A percentile compares a stretch with the other conserved stretches of the same genome.
Conservation (phyloP, 441 rosid genomes). For the Aquilaria agallochum region DNA sequence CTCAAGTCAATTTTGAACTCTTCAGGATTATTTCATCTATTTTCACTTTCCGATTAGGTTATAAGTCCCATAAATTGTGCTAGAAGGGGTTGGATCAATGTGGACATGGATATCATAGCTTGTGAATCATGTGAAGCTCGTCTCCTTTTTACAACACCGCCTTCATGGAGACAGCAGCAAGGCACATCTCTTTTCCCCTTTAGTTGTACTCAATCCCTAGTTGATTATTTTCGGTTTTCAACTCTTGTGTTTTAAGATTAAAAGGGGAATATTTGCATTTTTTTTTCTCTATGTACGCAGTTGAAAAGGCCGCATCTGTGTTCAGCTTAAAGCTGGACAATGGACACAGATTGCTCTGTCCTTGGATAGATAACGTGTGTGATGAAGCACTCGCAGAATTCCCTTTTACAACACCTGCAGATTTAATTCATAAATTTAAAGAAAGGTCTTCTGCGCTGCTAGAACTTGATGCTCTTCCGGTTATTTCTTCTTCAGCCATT, state of each 20-base stretch:
- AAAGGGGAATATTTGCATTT: slow-evolving; percentile 3
- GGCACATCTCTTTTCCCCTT: slow-evolving; percentile 30
- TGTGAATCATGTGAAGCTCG: slow-evolving; percentile 96
- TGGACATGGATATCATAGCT: slow-evolving; percentile 69
- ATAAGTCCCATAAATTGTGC: slow-evolving; percentile 89
- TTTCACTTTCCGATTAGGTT: slow-evolving; percentile 36
- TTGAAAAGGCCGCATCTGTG: slow-evolving; percentile 85
- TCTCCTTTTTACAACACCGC: slow-evolving; percentile 73
- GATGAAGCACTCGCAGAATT: slow-evolving; percentile 85
- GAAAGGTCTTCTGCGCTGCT: slow-evolving; percentile 53
- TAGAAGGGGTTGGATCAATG: slow-evolving; percentile 90
- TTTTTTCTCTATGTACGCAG: slow-evolving; percentile 30
- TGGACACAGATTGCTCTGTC: slow-evolving; percentile 83
- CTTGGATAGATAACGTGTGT: slow-evolving; percentile 78
- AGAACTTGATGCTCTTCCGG: slow-evolving; percentile 67
- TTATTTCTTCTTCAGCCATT: slow-evolving; percentile 64
- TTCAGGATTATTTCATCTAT: background rate
- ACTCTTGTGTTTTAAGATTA: slow-evolving; percentile 1
- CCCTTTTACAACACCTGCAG: slow-evolving; percentile 66
- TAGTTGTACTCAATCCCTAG: slow-evolving; percentile 2
- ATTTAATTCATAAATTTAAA: slow-evolving; percentile 62
- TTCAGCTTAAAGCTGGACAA: slow-evolving; percentile 88
- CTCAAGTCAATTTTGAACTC: background rate
- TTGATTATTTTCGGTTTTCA: slow-evolving; percentile 9
- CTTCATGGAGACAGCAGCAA: slow-evolving; percentile 86